phyloP scores from a whole-genome alignment of 768 basidiomycete genomes.

The Phylloporus scabripes region DNA sequence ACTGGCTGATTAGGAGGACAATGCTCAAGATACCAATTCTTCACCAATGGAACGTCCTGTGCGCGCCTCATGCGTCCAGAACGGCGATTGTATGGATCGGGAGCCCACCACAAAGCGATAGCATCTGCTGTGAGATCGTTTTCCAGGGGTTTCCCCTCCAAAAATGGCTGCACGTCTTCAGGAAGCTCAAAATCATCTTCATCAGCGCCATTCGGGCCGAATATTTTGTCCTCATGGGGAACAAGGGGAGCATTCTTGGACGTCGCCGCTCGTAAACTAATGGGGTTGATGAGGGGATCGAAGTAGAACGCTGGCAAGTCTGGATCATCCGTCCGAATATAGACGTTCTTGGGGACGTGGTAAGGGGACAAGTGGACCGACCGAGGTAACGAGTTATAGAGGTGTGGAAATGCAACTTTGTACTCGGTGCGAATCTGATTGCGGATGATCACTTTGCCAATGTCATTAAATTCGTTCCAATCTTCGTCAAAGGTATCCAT shows the following conservation, averaged over 20 bases:
- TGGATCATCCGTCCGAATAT: conserved; percentile 99
- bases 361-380: conserved; percentile 90
- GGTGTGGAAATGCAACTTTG: conserved; percentile 97
- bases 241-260: conserved; percentile 79
- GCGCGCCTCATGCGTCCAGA: conserved; percentile 91
- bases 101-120: conserved; percentile 98
- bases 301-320: conserved; percentile 99
- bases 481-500: conserved; percentile 98
- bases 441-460: conserved; percentile 98
- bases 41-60: conserved; percentile 92
- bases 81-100: conserved; percentile 90
- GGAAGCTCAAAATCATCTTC: conserved; percentile 88
- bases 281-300: conserved; percentile 96
- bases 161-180: conserved; percentile 70
- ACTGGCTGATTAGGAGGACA: conserved; percentile 95
- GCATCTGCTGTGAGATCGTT: conserved; percentile 93
- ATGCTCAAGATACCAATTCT: conserved; percentile 98
- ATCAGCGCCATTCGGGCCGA: conserved; percentile 81
- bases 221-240: conserved; percentile 88
- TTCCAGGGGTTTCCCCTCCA: conserved; percentile 73
- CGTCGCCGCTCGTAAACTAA: conserved; percentile 81
- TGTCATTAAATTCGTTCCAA: conserved; percentile 99
- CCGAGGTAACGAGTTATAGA: conserved; percentile 96
- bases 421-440: conserved; percentile 98
- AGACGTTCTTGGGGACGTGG: conserved; percentile 94